These are phyloP conservation scores for Huiozyma naganishii DNA, from an alignment of 805 yeast genomes.

Conservation along the genomic window DNA sequence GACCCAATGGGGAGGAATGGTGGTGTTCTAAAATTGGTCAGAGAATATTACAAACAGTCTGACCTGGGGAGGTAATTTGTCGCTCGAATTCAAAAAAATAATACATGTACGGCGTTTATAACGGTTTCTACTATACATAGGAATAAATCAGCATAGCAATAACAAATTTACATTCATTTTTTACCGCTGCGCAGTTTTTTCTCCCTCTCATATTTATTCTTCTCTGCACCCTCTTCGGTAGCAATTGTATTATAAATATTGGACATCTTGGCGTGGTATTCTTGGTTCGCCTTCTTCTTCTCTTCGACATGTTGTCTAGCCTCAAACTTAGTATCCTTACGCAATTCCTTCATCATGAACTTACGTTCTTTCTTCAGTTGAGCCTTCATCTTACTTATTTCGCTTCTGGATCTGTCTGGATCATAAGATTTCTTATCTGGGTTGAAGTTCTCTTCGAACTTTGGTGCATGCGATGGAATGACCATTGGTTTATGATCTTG, in stretches of 20 bases:
- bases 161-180: slow-evolving; percentile 11
- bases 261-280: slow-evolving; percentile 85
- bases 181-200: slow-evolving; percentile 51
- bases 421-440: slow-evolving; percentile 92
- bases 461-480: slow-evolving; percentile 76
- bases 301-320: slow-evolving; percentile 76
- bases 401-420: slow-evolving; percentile 69
- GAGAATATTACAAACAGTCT: slow-evolving; percentile 56
- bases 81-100: no score
- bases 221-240: slow-evolving; percentile 91
- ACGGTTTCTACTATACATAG: no score
- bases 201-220: slow-evolving; percentile 85
- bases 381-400: slow-evolving; percentile 68
- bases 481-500: slow-evolving; percentile 81
- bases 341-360: slow-evolving; percentile 75
- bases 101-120: no score
- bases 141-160: no score
- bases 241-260: slow-evolving; percentile 75
- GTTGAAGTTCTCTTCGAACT: slow-evolving; percentile 90
- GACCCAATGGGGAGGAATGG: not conserved
- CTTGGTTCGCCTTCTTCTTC: slow-evolving; percentile 63
- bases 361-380: slow-evolving; percentile 89
- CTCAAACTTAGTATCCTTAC: slow-evolving; percentile 78
- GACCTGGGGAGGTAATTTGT: slow-evolving; percentile 9
- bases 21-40: slow-evolving; percentile 72